These are phyloP conservation scores for Dillenia turbinata DNA, from an alignment of 164 flowering plant genomes.

Conservation along the genomic window DNA sequence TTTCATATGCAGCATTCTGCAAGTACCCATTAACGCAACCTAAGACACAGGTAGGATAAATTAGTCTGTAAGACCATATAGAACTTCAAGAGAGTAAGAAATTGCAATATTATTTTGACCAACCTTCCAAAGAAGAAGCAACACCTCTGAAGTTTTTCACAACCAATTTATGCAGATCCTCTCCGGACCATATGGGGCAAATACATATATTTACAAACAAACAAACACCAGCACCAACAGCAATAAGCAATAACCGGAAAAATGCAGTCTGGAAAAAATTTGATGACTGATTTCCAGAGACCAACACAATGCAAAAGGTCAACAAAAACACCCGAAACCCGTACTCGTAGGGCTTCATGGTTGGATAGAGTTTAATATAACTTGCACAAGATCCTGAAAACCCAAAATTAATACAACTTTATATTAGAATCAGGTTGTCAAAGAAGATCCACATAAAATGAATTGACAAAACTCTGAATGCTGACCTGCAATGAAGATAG, in stretches of 20 bases:
- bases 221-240: slow-evolving; percentile 60
- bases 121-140: slow-evolving; percentile 69
- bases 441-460: too few species aligned
- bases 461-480: background rate
- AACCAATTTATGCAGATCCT: slow-evolving; percentile 80
- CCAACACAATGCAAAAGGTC: slow-evolving; percentile 74
- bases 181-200: slow-evolving; percentile 96
- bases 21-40: slow-evolving; percentile 79
- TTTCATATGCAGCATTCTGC: slow-evolving; percentile 65
- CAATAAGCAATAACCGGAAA: slow-evolving; percentile 66
- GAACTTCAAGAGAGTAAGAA: too few species aligned
- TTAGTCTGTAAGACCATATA: background rate
- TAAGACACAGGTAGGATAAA: slow-evolving; percentile 13
- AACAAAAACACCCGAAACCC: slow-evolving; percentile 85
- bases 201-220: slow-evolving; percentile 59
- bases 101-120: slow-evolving; percentile 3
- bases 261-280: slow-evolving; percentile 63
- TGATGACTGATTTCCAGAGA: slow-evolving; percentile 54
- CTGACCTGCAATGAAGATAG: slow-evolving; percentile 68
- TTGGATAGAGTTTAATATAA: slow-evolving; percentile 60
- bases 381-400: slow-evolving; percentile 51
- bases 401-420: background rate
- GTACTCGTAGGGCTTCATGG: slow-evolving; percentile 85
- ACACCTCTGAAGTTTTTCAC: slow-evolving; percentile 71
- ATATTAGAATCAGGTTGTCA: too few species aligned